Evolutionary conservation across 2,329 filamentous ascomycete species (phyloP), one percentile per base, ranked within the genome.

Genomic region (Beauveria pseudobassiana): DNA sequence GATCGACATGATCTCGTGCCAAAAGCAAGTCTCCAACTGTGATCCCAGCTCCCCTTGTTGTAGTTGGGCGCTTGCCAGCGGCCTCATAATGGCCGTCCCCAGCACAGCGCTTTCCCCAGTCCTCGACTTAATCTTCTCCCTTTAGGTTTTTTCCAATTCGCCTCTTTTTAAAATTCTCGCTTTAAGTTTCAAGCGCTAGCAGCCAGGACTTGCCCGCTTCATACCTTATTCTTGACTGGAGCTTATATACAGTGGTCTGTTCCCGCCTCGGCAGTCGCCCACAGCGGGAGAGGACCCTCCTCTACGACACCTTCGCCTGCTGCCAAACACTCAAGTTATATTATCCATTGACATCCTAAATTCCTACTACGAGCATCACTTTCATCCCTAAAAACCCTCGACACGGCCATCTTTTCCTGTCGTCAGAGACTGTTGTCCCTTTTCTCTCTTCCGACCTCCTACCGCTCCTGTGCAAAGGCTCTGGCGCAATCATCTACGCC

Each of bases 1-100:
- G 61, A 63, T 63, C 61, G 56, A 42, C 61, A 63, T 63, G 61
- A 63, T 63, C 61, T 55, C 55, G 55, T 63, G 61, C 61, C 61
- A 63, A 54, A 59, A 50, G 50, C 49, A 45, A 56, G 26, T 26
- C 16, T 51, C 22, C 10, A 51, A 45, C 46, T 28, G 52, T 52
- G 40, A 59, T 59, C n/a, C 43, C 40, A n/a, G 26, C 42, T 26
- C 50, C 49, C 40, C 40, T 42, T 18, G 26, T 28, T 5, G n/a
- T 40, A 50, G 22, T 59, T 26, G 34, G 56, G n/a, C 40, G 54
- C 45, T 48, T 45, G 53, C 40, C 53, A 24, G 20, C 38, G 48
- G 38, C 38, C 42, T 8, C 16, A 38, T 52, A 52, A 52, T 28
- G 18, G 28, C 48, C 48, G 12, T n/a, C 18, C 51, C n/a, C 34